These are phyloP conservation scores for Neurospora terricola DNA, from an alignment of 495 filamentous ascomycete genomes.

Conservation along the genomic window DNA sequence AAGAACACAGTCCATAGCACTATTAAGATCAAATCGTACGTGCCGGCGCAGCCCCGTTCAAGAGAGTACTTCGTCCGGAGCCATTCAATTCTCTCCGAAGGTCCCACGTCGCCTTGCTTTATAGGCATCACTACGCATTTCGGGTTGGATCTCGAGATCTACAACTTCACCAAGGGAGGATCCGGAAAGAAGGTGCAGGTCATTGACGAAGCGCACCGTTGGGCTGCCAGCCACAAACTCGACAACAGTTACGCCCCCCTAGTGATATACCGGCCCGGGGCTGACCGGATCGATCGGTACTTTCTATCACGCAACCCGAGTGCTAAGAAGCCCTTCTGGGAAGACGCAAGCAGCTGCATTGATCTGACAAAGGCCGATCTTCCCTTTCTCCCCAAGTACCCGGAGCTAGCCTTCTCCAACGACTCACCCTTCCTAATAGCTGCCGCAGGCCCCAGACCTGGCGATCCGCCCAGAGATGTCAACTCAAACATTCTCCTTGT, in stretches of 20 bases:
- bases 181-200: conserved; percentile 17
- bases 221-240: conserved; percentile 12
- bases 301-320: conserved; percentile 13
- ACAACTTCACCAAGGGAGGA: conserved; percentile 19
- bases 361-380: conserved; percentile 13
- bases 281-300: conserved; percentile 20
- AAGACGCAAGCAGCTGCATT: conserved; percentile 17
- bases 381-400: conserved; percentile 21
- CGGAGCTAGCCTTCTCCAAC: conserved; percentile 19
- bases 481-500: conserved; percentile 13
- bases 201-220: conserved; percentile 22
- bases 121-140: conserved; percentile 22
- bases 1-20: conserved; percentile 14
- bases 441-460: conserved; percentile 17
- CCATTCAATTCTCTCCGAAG: conserved; percentile 20
- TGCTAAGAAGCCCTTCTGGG: conserved; percentile 16
- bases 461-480: conserved; percentile 7
- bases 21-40: conserved; percentile 20
- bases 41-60: conserved; percentile 15
- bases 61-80: conserved; percentile 23
- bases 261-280: conserved; percentile 18
- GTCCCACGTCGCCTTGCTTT: conserved; percentile 4
- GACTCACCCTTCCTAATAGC: conserved; percentile 17
- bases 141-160: conserved; percentile 19
- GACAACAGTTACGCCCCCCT: conserved; percentile 15